A percentile compares a stretch with the other conserved stretches of the same genome.
Evolutionary conservation across 495 filamentous ascomycete species (phyloP).

Genomic region (Hyphodiscus hymeniophilus): DNA sequence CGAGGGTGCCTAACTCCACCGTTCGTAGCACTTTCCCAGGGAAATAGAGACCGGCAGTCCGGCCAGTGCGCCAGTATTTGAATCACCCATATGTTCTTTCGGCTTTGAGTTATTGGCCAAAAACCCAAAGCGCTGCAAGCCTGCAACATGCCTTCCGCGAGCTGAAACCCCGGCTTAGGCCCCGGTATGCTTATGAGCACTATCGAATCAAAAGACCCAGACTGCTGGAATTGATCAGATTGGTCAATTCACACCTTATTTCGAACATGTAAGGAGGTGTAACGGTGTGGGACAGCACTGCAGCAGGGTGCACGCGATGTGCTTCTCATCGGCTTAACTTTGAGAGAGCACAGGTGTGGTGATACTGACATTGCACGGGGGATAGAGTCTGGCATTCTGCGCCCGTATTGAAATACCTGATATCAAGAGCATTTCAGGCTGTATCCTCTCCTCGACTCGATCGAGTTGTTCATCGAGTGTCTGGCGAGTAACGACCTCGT

Average conservation of each 20-base stretch:
- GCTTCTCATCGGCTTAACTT: no score
- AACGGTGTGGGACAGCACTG: no score
- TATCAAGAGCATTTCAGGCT: background rate
- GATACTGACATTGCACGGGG: background rate
- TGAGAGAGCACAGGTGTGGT: background rate
- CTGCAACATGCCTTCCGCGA: background rate
- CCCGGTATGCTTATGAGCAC: background rate
- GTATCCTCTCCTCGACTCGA: background rate
- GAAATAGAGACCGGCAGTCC: no score
- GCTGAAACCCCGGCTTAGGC: constrained; percentile 1
- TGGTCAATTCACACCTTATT: background rate
- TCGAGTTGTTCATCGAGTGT: no score
- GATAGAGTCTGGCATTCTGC: no score
- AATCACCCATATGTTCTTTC: background rate
- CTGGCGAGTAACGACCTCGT: no score
- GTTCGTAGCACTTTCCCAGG: no score
- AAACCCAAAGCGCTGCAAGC: no score
- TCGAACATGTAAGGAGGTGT: no score
- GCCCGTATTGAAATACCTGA: background rate
- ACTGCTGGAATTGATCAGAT: background rate
- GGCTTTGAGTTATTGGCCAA: background rate
- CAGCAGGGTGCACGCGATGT: no score
- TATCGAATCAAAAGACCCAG: background rate
- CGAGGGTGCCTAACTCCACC: no score
- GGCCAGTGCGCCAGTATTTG: no score